phyloP scores from a whole-genome alignment of 2,329 filamentous ascomycete genomes.

The Westerdykella sp. region DNA sequence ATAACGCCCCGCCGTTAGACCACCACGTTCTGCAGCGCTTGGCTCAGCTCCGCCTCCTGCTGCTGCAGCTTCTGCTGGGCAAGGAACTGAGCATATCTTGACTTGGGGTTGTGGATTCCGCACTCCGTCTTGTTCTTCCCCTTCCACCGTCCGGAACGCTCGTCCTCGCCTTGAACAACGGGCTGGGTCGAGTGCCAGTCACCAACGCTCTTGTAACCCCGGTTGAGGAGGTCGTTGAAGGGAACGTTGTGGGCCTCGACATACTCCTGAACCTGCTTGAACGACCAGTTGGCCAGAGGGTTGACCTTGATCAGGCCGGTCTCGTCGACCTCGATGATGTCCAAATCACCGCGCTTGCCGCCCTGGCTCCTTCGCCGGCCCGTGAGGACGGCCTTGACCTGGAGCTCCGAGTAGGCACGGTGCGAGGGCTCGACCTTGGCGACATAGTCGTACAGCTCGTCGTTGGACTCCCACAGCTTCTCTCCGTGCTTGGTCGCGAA shows the following conservation, averaged over 20 bases:
- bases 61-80: slow-evolving; percentile 60
- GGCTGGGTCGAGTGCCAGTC: slow-evolving; percentile 97
- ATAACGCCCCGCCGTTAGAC: slow-evolving; percentile 17
- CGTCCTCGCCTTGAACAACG: slow-evolving; percentile 85
- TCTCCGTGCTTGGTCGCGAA: slow-evolving; percentile 79
- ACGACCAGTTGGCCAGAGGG: slow-evolving; percentile 89
- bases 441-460: slow-evolving; percentile 91
- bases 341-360: slow-evolving; percentile 81
- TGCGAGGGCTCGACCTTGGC: slow-evolving; percentile 97
- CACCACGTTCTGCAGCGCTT: slow-evolving; percentile 26
- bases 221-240: slow-evolving; percentile 86
- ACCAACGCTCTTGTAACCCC: slow-evolving; percentile 95
- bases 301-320: slow-evolving; percentile 94
- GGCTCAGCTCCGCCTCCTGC: slow-evolving; percentile 32
- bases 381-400: slow-evolving; percentile 85
- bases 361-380: slow-evolving; percentile 89
- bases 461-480: slow-evolving; percentile 75
- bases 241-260: slow-evolving; percentile 81
- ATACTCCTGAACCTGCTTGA: slow-evolving; percentile 83
- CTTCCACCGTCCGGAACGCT: slow-evolving; percentile 95
- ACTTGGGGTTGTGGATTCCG: slow-evolving; percentile 97
- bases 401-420: slow-evolving; percentile 79
- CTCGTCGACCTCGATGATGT: slow-evolving; percentile 90
- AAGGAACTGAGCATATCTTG: slow-evolving; percentile 81
- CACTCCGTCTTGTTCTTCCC: slow-evolving; percentile 94